Evolutionary conservation across 2,329 filamentous ascomycete species (phyloP).

Genomic region (Colletotrichum simmondsii): DNA sequence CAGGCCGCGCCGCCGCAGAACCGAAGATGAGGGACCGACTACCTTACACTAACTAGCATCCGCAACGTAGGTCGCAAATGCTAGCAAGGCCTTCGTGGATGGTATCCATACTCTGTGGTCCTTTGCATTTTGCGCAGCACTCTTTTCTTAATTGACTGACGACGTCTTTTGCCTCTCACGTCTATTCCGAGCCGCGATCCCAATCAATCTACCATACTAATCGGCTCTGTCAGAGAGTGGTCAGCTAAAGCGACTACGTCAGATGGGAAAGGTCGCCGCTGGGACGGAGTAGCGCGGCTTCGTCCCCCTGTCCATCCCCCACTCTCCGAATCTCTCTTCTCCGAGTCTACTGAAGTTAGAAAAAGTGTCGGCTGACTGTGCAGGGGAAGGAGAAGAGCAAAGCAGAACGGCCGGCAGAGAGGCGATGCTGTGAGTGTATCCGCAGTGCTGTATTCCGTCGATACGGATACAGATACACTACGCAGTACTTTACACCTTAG

Average conservation of each 20-base stretch:
- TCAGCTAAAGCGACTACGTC: slow-evolving; percentile 27
- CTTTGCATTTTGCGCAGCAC: not conserved
- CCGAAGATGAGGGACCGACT: not conserved
- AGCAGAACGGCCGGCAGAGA: not conserved
- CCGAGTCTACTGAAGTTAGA: slow-evolving; percentile 25
- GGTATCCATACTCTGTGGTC: not conserved
- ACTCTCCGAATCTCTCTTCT: slow-evolving; percentile 25
- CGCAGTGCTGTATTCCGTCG: no score
- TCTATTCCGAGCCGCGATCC: not conserved
- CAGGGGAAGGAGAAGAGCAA: slow-evolving; percentile 1
- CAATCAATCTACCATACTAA: not conserved
- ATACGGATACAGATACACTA: not conserved
- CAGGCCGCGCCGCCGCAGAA: not conserved
- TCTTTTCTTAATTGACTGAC: not conserved
- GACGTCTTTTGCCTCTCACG: not conserved
- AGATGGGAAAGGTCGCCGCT: slow-evolving; percentile 13
- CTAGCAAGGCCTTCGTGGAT: not conserved
- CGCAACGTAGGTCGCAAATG: no score
- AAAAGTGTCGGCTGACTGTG: slow-evolving; percentile 19
- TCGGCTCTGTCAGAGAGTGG: slow-evolving; percentile 8
- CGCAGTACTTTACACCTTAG: not conserved
- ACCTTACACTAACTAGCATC: not conserved
- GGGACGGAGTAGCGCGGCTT: slow-evolving; percentile 7
- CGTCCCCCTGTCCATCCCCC: slow-evolving; percentile 24
- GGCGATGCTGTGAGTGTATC: not conserved